Percentiles rank a stretch among this genome's conserved stretches.
phyloP scores from a whole-genome alignment of 345 rosid species.

The Arabis alpina region DNA sequence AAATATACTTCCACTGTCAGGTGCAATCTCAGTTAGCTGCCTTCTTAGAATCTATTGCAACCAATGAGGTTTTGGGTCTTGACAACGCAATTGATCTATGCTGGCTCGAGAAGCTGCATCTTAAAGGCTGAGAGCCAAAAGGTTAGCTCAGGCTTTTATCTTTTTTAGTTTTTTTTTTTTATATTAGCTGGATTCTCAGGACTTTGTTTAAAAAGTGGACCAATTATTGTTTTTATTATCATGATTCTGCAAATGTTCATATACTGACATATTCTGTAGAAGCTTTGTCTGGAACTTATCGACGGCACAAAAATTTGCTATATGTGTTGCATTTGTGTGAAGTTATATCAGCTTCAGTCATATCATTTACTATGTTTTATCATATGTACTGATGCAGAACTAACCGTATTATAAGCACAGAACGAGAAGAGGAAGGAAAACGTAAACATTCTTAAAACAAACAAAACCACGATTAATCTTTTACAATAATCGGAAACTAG shows the following conservation, averaged over 20 bases:
- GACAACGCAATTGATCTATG: slow-evolving; percentile 5
- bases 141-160: slow-evolving; percentile 30
- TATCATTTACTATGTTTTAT: slow-evolving; percentile 18
- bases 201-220: neutral
- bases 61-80: slow-evolving; percentile 28
- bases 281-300: slow-evolving; percentile 3
- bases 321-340: neutral
- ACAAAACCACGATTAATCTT: neutral
- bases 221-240: slow-evolving; percentile 3
- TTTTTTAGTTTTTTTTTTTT: neutral
- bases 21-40: slow-evolving; percentile 1
- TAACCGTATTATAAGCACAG: neutral
- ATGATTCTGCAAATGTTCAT: slow-evolving; percentile 22
- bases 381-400: slow-evolving; percentile 28
- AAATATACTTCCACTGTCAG: slow-evolving; percentile 4
- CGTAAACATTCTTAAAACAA: slow-evolving; percentile 7
- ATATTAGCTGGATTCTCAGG: neutral
- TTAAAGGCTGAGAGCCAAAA: slow-evolving; percentile 10
- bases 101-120: slow-evolving; percentile 17
- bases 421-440: slow-evolving; percentile 5
- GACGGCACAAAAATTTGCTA: slow-evolving; percentile 3
- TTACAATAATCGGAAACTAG: slow-evolving; percentile 9
- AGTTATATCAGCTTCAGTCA: slow-evolving; percentile 7
- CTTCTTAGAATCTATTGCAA: neutral
- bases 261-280: slow-evolving; percentile 4